phyloP scores from a whole-genome alignment of 179 eudicot genomes.

The Nepenthes alata region DNA sequence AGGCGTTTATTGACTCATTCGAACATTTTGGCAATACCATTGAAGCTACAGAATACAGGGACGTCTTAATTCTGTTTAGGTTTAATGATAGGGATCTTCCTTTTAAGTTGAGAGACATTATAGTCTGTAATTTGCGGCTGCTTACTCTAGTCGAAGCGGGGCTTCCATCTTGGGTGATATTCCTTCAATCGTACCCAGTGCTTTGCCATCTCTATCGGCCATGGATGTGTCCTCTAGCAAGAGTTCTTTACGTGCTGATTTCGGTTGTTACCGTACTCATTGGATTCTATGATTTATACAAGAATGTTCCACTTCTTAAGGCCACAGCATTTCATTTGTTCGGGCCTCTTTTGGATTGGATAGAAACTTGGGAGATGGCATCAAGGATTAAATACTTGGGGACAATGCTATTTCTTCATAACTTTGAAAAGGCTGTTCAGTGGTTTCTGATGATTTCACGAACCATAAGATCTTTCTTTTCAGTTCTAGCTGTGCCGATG shows the following conservation, averaged over 20 bases:
- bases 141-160: conserved; percentile 79
- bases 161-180: conserved; percentile 94
- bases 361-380: conserved; percentile 82
- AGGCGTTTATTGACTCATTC: conserved; percentile 26
- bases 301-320: conserved; percentile 80
- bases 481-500: conserved; percentile 51
- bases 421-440: conserved; percentile 59
- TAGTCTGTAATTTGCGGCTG: conserved; percentile 53
- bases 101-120: conserved; percentile 50
- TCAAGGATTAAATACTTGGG: conserved; percentile 76
- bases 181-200: conserved; percentile 81
- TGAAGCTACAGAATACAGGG: conserved; percentile 44
- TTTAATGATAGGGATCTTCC: conserved; percentile 76
- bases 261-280: conserved; percentile 72
- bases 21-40: conserved; percentile 28
- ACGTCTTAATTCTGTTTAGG: conserved; percentile 57
- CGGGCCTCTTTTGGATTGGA: conserved; percentile 83
- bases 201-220: conserved; percentile 87
- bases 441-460: conserved; percentile 52
- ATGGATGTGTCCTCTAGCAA: conserved; percentile 89
- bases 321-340: conserved; percentile 72
- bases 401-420: conserved; percentile 82
- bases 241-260: conserved; percentile 51
- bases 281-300: conserved; percentile 83
- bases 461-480: conserved; percentile 30